Conservation (phyloP, 208 protist species). For the Blastocrithidia nonstop region DNA sequence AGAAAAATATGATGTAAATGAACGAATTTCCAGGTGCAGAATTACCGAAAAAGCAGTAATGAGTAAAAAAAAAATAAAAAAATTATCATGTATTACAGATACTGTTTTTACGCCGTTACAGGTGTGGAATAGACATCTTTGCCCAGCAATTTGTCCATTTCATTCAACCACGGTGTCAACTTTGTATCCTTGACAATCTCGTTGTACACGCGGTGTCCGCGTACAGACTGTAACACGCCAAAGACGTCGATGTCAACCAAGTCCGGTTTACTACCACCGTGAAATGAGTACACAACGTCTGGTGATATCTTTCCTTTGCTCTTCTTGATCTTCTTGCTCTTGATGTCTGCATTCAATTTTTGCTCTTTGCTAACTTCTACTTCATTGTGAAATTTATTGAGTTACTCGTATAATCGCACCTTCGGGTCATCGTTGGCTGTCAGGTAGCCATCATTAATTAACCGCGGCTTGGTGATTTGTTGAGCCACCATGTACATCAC, state of each 20-base stretch:
- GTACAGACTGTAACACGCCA: conserved; percentile 75
- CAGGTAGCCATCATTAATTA: conserved; percentile 54
- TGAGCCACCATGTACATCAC: conserved; percentile 81
- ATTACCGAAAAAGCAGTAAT: no score
- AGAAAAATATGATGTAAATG: no score
- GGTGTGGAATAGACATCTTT: no score
- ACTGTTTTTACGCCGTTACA: no score
- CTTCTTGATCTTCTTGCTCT: conserved; percentile 27
- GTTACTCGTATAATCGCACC: conserved; percentile 38
- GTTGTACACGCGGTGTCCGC: conserved; percentile 69
- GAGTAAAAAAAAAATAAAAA: no score
- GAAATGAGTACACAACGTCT: conserved; percentile 58
- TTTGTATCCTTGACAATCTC: conserved; percentile 48
- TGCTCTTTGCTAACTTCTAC: no score
- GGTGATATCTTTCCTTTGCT: no score
- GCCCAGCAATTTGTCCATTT: conserved; percentile 37
- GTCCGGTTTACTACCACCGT: conserved; percentile 74
- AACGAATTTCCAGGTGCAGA: no score
- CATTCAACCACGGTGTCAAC: conserved; percentile 42
- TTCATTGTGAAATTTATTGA: conserved; percentile 47
- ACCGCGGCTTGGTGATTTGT: conserved; percentile 49
- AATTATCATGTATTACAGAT: no score
- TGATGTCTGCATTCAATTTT: no score
- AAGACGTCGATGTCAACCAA: conserved; percentile 80
- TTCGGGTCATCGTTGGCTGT: conserved; percentile 33